Conservation (phyloP, 257 asterid genomes). For the Voacanga thouarsii region DNA sequence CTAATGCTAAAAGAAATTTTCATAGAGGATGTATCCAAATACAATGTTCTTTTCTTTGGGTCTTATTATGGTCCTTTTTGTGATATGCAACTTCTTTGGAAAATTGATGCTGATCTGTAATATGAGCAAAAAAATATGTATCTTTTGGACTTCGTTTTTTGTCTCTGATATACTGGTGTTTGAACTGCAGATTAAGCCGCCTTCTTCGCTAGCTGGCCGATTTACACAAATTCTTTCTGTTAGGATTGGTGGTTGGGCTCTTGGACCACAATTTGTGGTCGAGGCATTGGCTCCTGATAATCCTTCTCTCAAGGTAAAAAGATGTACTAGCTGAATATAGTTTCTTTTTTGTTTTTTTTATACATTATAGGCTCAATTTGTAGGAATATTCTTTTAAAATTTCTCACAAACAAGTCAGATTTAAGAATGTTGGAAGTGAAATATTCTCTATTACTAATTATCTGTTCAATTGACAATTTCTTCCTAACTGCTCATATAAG, state of each 20-base stretch:
- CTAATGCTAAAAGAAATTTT: neutral
- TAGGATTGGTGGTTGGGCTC: slow-evolving; percentile 99
- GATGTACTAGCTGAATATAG: neutral
- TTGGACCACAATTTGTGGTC: slow-evolving; percentile 98
- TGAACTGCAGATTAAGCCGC: slow-evolving; percentile 72
- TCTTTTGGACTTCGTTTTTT: neutral
- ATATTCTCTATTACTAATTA: neutral
- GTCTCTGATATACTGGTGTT: slow-evolving; percentile 20
- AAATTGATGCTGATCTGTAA: neutral
- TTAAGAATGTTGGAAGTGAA: neutral
- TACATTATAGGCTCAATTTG: neutral
- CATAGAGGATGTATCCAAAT: neutral
- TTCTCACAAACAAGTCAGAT: no score
- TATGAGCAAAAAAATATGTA: neutral
- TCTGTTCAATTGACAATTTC: neutral
- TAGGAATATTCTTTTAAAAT: neutral
- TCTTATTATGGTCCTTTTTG: neutral
- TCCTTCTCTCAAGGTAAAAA: slow-evolving; percentile 91
- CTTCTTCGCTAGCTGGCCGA: slow-evolving; percentile 41
- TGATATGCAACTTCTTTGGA: neutral
- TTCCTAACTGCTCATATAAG: slow-evolving; percentile 1
- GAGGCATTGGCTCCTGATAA: slow-evolving; percentile 99
- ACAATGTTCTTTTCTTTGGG: no score
- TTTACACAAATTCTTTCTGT: slow-evolving; percentile 94
- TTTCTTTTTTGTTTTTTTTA: neutral